Evolutionary conservation across 2,329 filamentous ascomycete species (phyloP).

Genomic region (Colletotrichum lini): DNA sequence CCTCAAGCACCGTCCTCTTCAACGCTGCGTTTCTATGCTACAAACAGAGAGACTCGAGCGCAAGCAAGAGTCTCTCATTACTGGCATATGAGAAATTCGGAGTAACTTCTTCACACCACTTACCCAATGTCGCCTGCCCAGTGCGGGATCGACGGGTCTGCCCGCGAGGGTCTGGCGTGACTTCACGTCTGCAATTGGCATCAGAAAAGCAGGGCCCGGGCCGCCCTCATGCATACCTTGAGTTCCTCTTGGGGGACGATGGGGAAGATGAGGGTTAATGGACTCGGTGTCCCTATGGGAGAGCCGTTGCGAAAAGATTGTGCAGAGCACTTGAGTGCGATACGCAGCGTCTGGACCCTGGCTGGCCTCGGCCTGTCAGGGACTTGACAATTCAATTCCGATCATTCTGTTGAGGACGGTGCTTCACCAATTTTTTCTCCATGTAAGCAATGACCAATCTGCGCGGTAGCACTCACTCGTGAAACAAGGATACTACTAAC

Average conservation of each 20-base stretch:
- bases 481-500: constrained; percentile 43
- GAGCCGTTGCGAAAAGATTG: constrained; percentile 92
- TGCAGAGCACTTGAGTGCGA: constrained; percentile 93
- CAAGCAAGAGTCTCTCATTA: constrained; percentile 48
- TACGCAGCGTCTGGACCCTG: constrained; percentile 81
- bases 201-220: constrained; percentile 85
- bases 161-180: constrained; percentile 91
- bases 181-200: constrained; percentile 87
- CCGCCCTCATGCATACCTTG: constrained; percentile 46
- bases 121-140: constrained; percentile 59
- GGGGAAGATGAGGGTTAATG: constrained; percentile 50
- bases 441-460: constrained; percentile 30
- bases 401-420: constrained; percentile 89
- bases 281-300: constrained; percentile 79
- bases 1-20: constrained; percentile 82
- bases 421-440: constrained; percentile 57
- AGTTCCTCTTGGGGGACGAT: constrained; percentile 34
- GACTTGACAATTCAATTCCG: constrained; percentile 86
- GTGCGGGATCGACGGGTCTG: constrained; percentile 68
- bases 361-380: constrained; percentile 46
- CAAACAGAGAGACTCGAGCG: constrained; percentile 72
- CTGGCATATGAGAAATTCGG: constrained; percentile 98
- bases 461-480: neutral
- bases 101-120: constrained; percentile 83
- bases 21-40: constrained; percentile 98